Evolutionary conservation across 192 early-diverging fungal species (phyloP).

Genomic region (Pilaira anomala): DNA sequence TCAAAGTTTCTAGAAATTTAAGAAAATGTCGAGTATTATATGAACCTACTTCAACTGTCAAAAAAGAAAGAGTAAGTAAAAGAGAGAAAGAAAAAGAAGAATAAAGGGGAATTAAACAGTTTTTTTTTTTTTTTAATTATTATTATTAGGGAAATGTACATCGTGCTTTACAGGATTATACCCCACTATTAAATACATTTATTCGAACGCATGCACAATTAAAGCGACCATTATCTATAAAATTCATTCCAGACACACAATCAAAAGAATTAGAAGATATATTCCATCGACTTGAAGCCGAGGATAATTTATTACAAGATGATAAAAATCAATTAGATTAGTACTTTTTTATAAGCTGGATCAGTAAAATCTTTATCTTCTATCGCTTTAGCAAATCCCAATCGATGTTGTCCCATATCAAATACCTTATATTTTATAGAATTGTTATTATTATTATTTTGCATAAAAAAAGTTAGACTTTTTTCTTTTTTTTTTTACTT

Average conservation of each 20-base stretch:
- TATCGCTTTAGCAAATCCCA: conserved; percentile 9
- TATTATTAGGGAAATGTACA: conserved; percentile 27
- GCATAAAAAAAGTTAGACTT: neutral
- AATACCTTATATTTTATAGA: conserved; percentile 9
- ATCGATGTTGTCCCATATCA: conserved; percentile 6
- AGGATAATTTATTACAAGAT: neutral
- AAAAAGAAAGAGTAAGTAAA: conserved; percentile 21
- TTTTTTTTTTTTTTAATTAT: too few relatives aligned
- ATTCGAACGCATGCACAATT: conserved; percentile 29
- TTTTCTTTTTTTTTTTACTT: neutral
- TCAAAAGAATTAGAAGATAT: conserved; percentile 29
- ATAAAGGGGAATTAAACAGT: neutral
- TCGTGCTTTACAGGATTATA: conserved; percentile 18
- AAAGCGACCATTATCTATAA: conserved; percentile 26
- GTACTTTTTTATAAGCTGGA: conserved; percentile 12
- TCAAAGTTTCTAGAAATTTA: conserved; percentile 31
- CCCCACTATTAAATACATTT: conserved; percentile 14
- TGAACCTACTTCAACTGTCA: conserved; percentile 19
- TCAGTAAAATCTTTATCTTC: neutral
- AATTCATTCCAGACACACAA: conserved; percentile 29
- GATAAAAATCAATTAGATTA: neutral
- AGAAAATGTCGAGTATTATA: conserved; percentile 32
- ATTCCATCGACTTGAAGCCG: conserved; percentile 19
- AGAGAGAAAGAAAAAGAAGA: too few relatives aligned
- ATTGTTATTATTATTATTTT: neutral